Evolutionary conservation across 768 basidiomycete species (phyloP).

Genomic region (Boletus reticuloceps): DNA sequence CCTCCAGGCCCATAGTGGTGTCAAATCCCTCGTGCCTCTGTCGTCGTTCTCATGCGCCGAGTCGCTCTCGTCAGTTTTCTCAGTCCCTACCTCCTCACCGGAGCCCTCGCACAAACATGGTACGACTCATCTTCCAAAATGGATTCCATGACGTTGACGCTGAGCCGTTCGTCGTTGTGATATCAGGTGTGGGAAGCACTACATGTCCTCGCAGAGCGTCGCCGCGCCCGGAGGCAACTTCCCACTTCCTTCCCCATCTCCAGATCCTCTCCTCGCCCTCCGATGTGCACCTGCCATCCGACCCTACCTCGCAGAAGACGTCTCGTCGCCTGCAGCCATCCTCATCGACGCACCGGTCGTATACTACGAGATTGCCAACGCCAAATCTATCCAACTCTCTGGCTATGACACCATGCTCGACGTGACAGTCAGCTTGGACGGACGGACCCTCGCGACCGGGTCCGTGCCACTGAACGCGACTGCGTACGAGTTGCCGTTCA

Average conservation of each 20-base stretch:
- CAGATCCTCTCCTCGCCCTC: slow-evolving; percentile 49
- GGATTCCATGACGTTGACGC: background rate
- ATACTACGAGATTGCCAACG: slow-evolving; percentile 45
- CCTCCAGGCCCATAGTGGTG: too few relatives aligned
- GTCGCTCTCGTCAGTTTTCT: slow-evolving; percentile 4
- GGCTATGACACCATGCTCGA: slow-evolving; percentile 23
- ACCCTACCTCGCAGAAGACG: slow-evolving; percentile 59
- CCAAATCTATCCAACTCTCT: slow-evolving; percentile 39
- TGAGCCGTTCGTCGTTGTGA: background rate
- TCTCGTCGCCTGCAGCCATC: slow-evolving; percentile 40
- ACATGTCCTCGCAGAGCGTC: slow-evolving; percentile 42
- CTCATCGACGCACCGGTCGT: slow-evolving; percentile 54
- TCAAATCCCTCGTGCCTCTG: background rate
- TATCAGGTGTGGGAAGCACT: slow-evolving; percentile 56
- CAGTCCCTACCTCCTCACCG: slow-evolving; percentile 10
- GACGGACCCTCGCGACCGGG: slow-evolving; percentile 42
- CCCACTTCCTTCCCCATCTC: slow-evolving; percentile 35
- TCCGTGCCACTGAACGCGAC: slow-evolving; percentile 50
- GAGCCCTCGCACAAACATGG: slow-evolving; percentile 30
- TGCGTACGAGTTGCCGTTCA: slow-evolving; percentile 48
- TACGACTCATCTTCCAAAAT: slow-evolving; percentile 4
- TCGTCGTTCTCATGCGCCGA: slow-evolving; percentile 14
- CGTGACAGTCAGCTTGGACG: slow-evolving; percentile 47
- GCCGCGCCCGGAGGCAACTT: slow-evolving; percentile 52
- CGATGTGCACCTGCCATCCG: slow-evolving; percentile 58